Evolutionary conservation across 768 basidiomycete genomes (phyloP), one percentile per base, ranked within the genome.

Genomic region (Termitomyces sp.): DNA sequence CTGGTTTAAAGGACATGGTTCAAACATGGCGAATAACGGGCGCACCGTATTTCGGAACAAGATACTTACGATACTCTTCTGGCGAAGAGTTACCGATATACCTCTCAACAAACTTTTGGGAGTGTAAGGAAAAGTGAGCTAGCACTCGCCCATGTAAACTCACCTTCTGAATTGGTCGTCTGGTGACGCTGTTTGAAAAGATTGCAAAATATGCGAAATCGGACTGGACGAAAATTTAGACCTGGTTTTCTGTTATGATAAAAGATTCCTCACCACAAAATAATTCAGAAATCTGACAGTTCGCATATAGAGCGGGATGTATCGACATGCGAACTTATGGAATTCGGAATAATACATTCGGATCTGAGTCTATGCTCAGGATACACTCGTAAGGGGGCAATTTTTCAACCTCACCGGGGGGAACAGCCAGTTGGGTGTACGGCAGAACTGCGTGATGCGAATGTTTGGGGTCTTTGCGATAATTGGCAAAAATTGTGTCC

Each of bases 11-110:
- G n/a, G 14, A 6, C 34, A 31, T 14, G n/a, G 49, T 27, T 29
- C 34, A 11, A 35, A 23, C 3, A n/a, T 16, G 25, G 10, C 4
- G 10, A 6, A 29, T 19, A 25, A 51, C 17, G 27, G 19, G 21
- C 10, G 58, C 75, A 82, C 83, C 71, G 65, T 78, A 81, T 6
- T 70, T 69, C 0, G 85, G 85, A 42, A 82, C 70, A 16, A 87
- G 66, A 17, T 70, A 41, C 2, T 73, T 63, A 38, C 72, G 74
- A 59, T 82, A 78, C 58, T 80, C 67, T 50, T 71, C 67, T 0
- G 85, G 85, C 0, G 80, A 73, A 5, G 47, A 72, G 2, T 59
- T 58, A 31, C 61, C 55, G 19, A 83, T 78, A 58, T 81, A 79
- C n/a, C 34, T 17, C 23, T 55, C 62, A 2, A 63, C 45, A 4